Evolutionary conservation across 306 rosid genomes (phyloP).

Genomic region (Dryas octopetala): DNA sequence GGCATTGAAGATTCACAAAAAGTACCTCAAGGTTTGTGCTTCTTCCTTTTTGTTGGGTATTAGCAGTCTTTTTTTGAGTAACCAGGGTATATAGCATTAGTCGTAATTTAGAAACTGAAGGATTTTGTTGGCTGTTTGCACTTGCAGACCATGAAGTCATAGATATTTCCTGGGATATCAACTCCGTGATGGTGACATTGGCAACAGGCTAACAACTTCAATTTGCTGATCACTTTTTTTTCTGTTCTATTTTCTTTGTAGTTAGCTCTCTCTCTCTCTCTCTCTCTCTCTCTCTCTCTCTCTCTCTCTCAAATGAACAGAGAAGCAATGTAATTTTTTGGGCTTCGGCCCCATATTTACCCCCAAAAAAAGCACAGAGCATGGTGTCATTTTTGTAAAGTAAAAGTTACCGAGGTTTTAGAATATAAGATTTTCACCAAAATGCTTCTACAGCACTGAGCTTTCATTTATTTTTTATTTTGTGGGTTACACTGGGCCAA

Average conservation of each 20-base stretch:
- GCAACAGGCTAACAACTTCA: slow-evolving; percentile 24
- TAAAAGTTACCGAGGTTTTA: background rate
- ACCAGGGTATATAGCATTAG: background rate
- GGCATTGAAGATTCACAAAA: slow-evolving; percentile 85
- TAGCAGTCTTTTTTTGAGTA: too few species aligned
- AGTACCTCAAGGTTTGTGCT: slow-evolving; percentile 72
- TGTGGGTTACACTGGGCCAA: background rate
- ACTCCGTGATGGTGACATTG: slow-evolving; percentile 13
- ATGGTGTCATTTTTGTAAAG: background rate
- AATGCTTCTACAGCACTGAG: slow-evolving; percentile 4
- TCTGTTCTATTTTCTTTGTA: background rate
- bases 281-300: background rate
- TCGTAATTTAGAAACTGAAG: background rate
- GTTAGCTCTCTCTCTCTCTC: background rate
- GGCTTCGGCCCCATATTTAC: background rate
- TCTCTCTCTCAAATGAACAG: background rate
- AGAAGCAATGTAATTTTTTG: background rate
- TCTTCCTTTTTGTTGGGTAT: slow-evolving; percentile 6
- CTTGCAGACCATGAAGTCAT: slow-evolving; percentile 55
- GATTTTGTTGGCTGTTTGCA: slow-evolving; percentile 19
- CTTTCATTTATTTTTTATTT: background rate
- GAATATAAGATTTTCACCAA: background rate
- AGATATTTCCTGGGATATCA: slow-evolving; percentile 16
- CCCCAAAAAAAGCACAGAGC: background rate
- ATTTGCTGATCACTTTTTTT: background rate